A percentile compares a stretch with the other conserved stretches of the same genome.
Evolutionary conservation across 805 yeast species (phyloP).

Genomic region (Metschnikowia drakensbergensis): DNA sequence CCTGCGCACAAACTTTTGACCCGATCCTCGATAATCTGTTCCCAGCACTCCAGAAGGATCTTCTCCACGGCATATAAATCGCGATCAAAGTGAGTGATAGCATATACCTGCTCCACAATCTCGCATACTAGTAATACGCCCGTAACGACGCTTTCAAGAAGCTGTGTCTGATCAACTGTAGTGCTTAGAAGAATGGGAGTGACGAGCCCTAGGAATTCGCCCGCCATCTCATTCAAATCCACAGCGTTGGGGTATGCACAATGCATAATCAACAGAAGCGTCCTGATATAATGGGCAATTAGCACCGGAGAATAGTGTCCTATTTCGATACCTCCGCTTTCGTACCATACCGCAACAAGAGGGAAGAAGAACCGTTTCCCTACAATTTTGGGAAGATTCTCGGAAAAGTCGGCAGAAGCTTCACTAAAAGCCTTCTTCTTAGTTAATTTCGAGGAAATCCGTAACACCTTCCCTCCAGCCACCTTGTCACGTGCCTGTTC

Average conservation of each 20-base stretch:
- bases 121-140: conserved; percentile 36
- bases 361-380: conserved; percentile 51
- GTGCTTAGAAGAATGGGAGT: conserved; percentile 22
- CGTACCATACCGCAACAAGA: conserved; percentile 49
- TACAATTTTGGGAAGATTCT: conserved; percentile 37
- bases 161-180: conserved; percentile 27
- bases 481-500: conserved; percentile 31
- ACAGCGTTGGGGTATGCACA: conserved; percentile 54
- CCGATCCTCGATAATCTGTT: conserved; percentile 32
- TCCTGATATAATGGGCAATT: conserved; percentile 55
- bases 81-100: conserved; percentile 22
- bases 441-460: conserved; percentile 38
- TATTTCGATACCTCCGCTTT: conserved; percentile 42
- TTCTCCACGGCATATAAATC: conserved; percentile 18
- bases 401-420: conserved; percentile 20
- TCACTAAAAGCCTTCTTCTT: conserved; percentile 9
- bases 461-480: conserved; percentile 39
- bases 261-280: conserved; percentile 53
- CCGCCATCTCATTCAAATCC: conserved; percentile 53
- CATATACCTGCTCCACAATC: conserved; percentile 26
- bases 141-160: conserved; percentile 37
- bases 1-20: conserved; percentile 41
- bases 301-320: conserved; percentile 55
- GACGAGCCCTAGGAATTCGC: conserved; percentile 45
- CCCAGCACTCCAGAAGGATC: conserved; percentile 33